phyloP scores from a whole-genome alignment of 225 moss, liverwort and hornwort species.

The Rhytidiadelphus loreus region DNA sequence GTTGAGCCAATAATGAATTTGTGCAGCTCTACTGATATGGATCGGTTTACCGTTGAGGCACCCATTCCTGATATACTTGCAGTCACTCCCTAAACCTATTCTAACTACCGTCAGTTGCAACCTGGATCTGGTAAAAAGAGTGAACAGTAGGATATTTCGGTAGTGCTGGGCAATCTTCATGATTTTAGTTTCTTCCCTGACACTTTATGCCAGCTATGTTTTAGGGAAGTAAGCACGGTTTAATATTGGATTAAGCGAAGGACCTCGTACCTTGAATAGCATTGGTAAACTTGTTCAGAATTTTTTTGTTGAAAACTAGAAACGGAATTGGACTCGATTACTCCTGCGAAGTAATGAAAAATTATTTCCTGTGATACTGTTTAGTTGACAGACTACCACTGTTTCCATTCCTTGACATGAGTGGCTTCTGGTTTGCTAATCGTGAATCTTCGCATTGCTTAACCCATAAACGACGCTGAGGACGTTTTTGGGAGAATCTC shows the following conservation, averaged over 20 bases:
- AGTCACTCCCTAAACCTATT: not conserved
- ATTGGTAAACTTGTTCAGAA: not conserved
- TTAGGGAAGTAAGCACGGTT: not conserved
- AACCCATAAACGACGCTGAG: no score
- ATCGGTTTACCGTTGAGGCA: not conserved
- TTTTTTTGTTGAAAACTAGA: not conserved
- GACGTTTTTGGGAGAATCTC: no score
- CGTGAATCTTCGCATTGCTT: not conserved
- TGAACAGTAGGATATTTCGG: not conserved
- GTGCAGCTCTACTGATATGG: not conserved
- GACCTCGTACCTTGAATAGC: not conserved
- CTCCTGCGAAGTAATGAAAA: not conserved
- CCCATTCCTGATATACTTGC: not conserved
- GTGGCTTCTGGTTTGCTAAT: not conserved
- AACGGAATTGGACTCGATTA: not conserved
- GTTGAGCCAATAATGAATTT: constrained; percentile 15
- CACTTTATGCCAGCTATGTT: not conserved
- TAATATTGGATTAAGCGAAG: not conserved
- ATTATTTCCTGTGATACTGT: not conserved
- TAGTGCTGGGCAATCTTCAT: not conserved
- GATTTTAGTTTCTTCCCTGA: not conserved
- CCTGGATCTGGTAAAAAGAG: not conserved
- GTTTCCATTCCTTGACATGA: not conserved
- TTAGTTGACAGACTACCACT: no score
- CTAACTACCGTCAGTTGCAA: not conserved